Base-by-base conservation (phyloP, 495 filamentous ascomycete genomes). In the Aspergillus steynii region DNA sequence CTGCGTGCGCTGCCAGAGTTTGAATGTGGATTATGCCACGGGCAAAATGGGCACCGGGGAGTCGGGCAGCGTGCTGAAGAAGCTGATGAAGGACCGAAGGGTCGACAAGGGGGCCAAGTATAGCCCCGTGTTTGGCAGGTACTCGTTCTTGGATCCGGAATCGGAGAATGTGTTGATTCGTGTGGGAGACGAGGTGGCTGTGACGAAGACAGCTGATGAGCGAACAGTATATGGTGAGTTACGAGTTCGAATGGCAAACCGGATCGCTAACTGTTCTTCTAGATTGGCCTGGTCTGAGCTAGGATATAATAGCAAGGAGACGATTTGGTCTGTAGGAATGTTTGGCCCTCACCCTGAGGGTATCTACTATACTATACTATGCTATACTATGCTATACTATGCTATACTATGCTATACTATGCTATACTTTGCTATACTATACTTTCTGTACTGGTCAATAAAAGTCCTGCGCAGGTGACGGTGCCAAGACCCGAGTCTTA, bases 21-120 rank as follows among this genome's bases (percentile, higher is more conserved):
- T 96, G 63, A 96, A 96, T 75, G 84, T 96, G 55, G 91, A 96
- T 70, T 96, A 92, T 66, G 68, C 74, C 9, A 94, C 88, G 28
- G 92, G 93, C 0, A 81, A 82, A 68, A 82, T 81, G 60, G 88
- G 83, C 0, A 80, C 69, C 6, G 88, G 85, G 0, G 86, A 89
- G 72, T 72, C 75, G n/a, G 90, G 89, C 1, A 76, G 70, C 15
- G 80, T 93, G 10, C 71, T 96, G 56, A 94, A 94, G 79, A 88
- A 87, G 65, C 67, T 96, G 64, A 88, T 88, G 82, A 85, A 80
- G 57, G 90, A 94, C 74, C 82, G 92, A 48, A 77, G 92, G 60
- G 89, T 96, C 3, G 92, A 96, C 74, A 50, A 61, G 26, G 92
- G 91, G 0, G 79, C 78, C 2, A 91, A 85, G 71, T 95, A 84